Conservation (phyloP, 345 rosid species). For the Cochlearia excelsa region DNA sequence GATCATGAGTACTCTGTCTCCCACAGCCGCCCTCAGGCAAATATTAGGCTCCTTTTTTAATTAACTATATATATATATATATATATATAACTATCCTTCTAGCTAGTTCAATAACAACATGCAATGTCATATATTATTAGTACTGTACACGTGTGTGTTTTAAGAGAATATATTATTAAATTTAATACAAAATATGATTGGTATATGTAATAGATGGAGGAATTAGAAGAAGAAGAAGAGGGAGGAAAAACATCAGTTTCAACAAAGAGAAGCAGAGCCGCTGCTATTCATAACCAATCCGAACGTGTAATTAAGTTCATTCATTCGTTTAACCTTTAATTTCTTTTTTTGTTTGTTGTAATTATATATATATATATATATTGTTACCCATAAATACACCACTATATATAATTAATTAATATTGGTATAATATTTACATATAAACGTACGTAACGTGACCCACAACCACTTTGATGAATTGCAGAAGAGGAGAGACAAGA, state of each 20-base stretch:
- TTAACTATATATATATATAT: not conserved
- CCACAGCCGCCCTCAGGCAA: conserved; percentile 59
- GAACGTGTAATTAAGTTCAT: conserved; percentile 64
- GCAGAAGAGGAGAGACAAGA: conserved; percentile 97
- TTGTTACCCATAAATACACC: too few species aligned
- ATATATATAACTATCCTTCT: conserved; percentile 25
- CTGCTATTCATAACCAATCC: conserved; percentile 94
- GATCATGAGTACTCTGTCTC: conserved; percentile 71
- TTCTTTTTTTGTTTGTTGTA: not conserved
- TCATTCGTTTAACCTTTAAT: not conserved
- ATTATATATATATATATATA: too few species aligned
- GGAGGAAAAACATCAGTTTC: conserved; percentile 62
- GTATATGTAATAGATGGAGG: conserved; percentile 28
- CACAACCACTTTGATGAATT: not conserved
- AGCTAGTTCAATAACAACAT: too few species aligned
- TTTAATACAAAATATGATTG: too few species aligned
- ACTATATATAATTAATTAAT: too few species aligned
- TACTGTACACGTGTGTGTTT: too few species aligned
- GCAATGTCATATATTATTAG: too few species aligned
- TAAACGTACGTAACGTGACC: too few species aligned
- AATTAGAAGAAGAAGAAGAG: conserved; percentile 41
- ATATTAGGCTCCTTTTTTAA: not conserved
- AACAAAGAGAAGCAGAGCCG: conserved; percentile 85
- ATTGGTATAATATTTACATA: too few species aligned
- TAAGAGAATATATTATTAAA: too few species aligned